Evolutionary conservation across 257 asterid species (phyloP).

Genomic region (Fraxinus excelsior): DNA sequence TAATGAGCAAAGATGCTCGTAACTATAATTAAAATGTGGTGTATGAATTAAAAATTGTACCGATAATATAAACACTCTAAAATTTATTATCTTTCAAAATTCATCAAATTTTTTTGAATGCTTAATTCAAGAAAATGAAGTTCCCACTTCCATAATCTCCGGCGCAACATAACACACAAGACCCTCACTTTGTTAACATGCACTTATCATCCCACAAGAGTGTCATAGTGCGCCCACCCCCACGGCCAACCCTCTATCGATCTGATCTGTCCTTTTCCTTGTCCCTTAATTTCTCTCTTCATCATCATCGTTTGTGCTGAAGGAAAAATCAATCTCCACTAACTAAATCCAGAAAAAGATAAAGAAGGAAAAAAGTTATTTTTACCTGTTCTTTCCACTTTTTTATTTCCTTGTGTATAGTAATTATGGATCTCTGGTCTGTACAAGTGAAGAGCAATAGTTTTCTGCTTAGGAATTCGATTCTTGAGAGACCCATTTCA

Average conservation of each 20-base stretch:
- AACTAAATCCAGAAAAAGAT: background rate
- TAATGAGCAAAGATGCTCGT: no score
- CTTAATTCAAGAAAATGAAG: no score
- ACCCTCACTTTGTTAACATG: conserved; percentile 15
- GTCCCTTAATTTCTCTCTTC: background rate
- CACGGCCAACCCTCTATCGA: background rate
- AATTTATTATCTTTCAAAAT: no score
- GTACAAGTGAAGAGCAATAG: conserved; percentile 44
- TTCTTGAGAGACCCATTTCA: conserved; percentile 52
- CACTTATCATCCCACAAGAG: conserved; percentile 21
- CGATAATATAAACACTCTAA: no score
- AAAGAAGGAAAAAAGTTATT: background rate
- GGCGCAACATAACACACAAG: background rate
- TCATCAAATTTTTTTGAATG: no score
- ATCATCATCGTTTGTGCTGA: conserved; percentile 15
- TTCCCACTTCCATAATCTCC: background rate
- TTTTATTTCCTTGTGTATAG: background rate
- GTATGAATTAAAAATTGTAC: no score
- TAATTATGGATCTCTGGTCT: conserved; percentile 56
- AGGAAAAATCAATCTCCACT: background rate
- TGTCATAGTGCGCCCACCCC: no score
- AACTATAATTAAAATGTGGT: no score
- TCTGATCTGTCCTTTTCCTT: background rate
- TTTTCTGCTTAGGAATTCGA: conserved; percentile 48
- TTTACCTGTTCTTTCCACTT: background rate